Conservation (phyloP, 208 protist genomes). For the Trypanosoma scelopori region DNA sequence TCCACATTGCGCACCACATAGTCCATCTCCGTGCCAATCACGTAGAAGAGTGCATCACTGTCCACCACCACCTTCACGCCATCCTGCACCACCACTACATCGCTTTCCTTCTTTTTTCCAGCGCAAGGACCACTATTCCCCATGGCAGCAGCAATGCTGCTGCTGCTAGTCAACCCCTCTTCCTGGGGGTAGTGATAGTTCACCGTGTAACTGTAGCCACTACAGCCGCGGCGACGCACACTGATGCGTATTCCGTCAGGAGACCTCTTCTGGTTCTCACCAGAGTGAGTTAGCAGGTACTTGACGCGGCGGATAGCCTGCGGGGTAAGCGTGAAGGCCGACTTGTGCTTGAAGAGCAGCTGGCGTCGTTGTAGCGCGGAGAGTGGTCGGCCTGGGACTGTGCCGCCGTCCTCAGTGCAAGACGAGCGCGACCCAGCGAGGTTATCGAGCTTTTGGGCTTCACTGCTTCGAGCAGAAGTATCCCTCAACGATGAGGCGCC, state of each 20-base stretch:
- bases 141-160: constrained; percentile 1
- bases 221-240: constrained; percentile 94
- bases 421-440: constrained; percentile 50
- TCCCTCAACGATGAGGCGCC: neutral
- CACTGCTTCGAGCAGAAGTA: neutral
- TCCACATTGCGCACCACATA: constrained; percentile 93
- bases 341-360: constrained; percentile 78
- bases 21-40: constrained; percentile 98
- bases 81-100: constrained; percentile 89
- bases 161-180: neutral
- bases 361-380: constrained; percentile 82
- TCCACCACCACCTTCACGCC: constrained; percentile 94
- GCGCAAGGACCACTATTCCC: neutral
- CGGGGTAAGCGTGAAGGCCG: constrained; percentile 79
- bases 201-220: constrained; percentile 96
- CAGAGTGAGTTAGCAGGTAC: constrained; percentile 64
- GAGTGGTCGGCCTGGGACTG: constrained; percentile 58
- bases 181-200: constrained; percentile 82
- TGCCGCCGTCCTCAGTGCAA: constrained; percentile 72
- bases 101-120: constrained; percentile 31
- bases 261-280: neutral
- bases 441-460: constrained; percentile 5
- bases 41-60: constrained; percentile 93
- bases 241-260: constrained; percentile 91
- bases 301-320: constrained; percentile 80